Evolutionary conservation across 225 moss, liverwort and hornwort genomes (phyloP), one percentile per base, ranked within the genome.

Genomic region (Thuidium tamariscinum): DNA sequence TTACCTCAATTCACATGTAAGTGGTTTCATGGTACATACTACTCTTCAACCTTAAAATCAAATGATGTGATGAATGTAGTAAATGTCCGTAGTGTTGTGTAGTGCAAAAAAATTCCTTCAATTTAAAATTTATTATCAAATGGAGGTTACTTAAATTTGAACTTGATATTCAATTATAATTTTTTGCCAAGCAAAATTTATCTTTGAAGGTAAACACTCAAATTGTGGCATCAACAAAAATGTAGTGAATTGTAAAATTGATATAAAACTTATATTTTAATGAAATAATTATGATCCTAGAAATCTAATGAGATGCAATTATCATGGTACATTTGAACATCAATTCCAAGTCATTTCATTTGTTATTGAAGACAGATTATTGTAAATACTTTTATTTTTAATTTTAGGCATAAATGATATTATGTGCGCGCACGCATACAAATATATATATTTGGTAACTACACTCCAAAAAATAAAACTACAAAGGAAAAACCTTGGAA

Each of bases 11-110:
- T 32, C 3, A 7, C 2, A 49, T 32, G 7, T 20, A 3, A 19
- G 0, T 32, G 1, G 0, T 73, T 1, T 48, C 20, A 73, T 7
- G 4, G 1, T 12, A 19, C 0, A 0, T 0, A 4, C 6, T 48
- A 6, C 0, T 30, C 10, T 29, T 30, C 0, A 30, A 2, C 30
- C 7, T 73, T 46, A 2, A 18, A 73, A 29, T 19, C 4, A 73
- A 46, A 19, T 48, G 30, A 27, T 29, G 9, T 42, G 4, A 8
- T 69, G 15, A 42, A 41, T 70, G 16, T 26, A 15, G 8, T 27
- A 42, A 69, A 69, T 27, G 5, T n/a, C n/a, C n/a, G n/a, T 27
- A 44, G 2, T 37, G 3, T 27, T 0, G 19, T 12, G 2, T 32
- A 32, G 3, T 32, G 32, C 0, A 74, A 49, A 7, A 74, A 32